Base-by-base conservation (phyloP, 208 protist species). In the Acanthamoeba sp. region DNA sequence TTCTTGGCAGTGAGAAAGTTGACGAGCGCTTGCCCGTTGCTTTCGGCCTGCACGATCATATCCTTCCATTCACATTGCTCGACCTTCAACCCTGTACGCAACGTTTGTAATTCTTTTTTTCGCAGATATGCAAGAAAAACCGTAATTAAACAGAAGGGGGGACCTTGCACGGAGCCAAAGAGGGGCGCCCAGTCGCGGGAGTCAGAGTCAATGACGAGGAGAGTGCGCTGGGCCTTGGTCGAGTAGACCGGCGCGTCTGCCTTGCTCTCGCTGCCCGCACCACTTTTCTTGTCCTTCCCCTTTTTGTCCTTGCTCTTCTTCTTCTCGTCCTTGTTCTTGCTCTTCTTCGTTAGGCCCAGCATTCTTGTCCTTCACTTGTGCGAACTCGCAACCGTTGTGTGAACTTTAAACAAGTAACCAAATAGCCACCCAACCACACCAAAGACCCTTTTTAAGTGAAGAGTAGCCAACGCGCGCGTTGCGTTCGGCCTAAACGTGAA, bases 41-140 rank as follows among this genome's bases (percentile, higher is more conserved):
- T 91, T 32, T 91, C 84, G 3, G 55, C 57, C 55, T 91, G 84
- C 34, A 91, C 84, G 22, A 64, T 91, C 55, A 91, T 91, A 6
- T 91, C 55, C 59, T 91, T 62, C 84, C 84, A 91, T 48, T 71
- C 84, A 34, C 84, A 91, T 38, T 91, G 84, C 55, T 91, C 84
- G 34, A 91, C 84, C 32, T 57, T 50, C 16, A 85, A 29, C n/a
- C 76, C 76, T 85, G 27, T 32, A 27, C 59, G 18, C 5, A 66
- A 2, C 14, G 20, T 32, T 66, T 32, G 4, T 2, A 66, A 66
- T 9, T 27, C 18, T 66, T 34, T 24, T 66, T 66, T 66, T 66
- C 5, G 18, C 2, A 34, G 20, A 24, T 66, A 6, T 66, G 18
- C 3, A 36, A 29, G 20, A 22, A 73, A 73, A 40, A 29, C 22